Percentiles rank a stretch among this genome's conserved stretches.
Conservation (phyloP, 1,284 basidiomycete species). For the Ceratobasidium sp. region DNA sequence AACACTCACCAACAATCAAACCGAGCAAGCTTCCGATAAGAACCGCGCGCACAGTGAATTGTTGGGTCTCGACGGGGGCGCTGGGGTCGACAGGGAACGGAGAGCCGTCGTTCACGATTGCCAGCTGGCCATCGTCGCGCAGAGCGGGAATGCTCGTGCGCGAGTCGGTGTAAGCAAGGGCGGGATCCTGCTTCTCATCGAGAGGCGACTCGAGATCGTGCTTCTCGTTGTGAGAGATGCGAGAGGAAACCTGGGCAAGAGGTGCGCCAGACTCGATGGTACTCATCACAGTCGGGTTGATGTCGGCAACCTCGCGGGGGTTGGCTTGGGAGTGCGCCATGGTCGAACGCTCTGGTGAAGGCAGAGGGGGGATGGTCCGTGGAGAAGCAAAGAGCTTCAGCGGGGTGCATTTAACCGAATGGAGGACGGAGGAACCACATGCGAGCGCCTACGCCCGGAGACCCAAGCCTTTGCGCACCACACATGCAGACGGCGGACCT, state of each 20-base stretch:
- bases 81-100: slow-evolving; percentile 67
- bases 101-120: slow-evolving; percentile 29
- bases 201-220: slow-evolving; percentile 23
- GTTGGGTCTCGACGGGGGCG: slow-evolving; percentile 63
- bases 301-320: slow-evolving; percentile 21
- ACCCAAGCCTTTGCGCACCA: slow-evolving; percentile 35
- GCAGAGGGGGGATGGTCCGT: slow-evolving; percentile 35
- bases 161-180: slow-evolving; percentile 26
- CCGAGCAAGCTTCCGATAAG: slow-evolving; percentile 71
- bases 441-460: slow-evolving; percentile 6
- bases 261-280: slow-evolving; percentile 37
- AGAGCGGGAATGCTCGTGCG: slow-evolving; percentile 6
- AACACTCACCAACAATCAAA: slow-evolving; percentile 58
- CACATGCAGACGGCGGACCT: slow-evolving; percentile 16
- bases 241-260: slow-evolving; percentile 36
- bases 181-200: slow-evolving; percentile 30
- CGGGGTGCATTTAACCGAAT: background rate
- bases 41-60: slow-evolving; percentile 68
- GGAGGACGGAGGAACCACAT: slow-evolving; percentile 12
- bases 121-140: slow-evolving; percentile 29
- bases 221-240: slow-evolving; percentile 35
- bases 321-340: slow-evolving; percentile 24
- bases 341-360: slow-evolving; percentile 26
- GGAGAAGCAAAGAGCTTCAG: background rate
- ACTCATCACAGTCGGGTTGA: slow-evolving; percentile 38